Base-by-base conservation (phyloP, 768 basidiomycete genomes). In the Tulasnella sp. region DNA sequence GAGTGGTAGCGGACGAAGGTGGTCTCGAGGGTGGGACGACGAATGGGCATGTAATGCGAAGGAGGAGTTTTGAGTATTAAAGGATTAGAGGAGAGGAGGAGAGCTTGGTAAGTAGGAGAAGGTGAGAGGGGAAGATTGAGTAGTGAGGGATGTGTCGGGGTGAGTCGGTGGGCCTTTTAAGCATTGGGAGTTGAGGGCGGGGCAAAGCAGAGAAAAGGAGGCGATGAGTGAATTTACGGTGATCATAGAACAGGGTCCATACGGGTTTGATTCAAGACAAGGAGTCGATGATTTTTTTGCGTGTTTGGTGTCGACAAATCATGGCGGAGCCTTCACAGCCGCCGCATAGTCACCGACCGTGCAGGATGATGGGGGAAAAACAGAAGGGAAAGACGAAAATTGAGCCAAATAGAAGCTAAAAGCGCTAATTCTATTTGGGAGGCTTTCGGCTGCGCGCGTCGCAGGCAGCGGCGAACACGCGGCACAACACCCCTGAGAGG, bases 1-100 rank as follows among this genome's bases (percentile, higher is more conserved):
- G 81, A 78, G 80, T 89, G 87, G 79, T 85, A 84, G 23, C 51
- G 78, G 40, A 57, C 40, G 78, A 61, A 71, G 29, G 73, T 72
- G 71, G 75, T 57, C 11, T 51, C 48, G 32, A 61, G 35, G 42
- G 75, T 67, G 40, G 75, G 42, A 61, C 75, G 75, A 46, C 75
- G 75, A 76, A 76, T 61, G 37, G 75, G 75, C 37, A 61, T 74
- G 46, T 48, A 74, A 74, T 39, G 73, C 3, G 23, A 48, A 10
- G 20, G 73, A 5, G 35, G 35, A 35, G 42, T 16, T 74, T 44
- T 18, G 44, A 48, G 73, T 20, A 55, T 32, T 74, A 74, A 48
- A 55, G 48, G 18, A n/a, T 48, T 40, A n/a, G 51, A 48, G 44
- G 18, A 29, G n/a, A 23, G 26, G 44, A 29, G 39, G 70, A 42